Evolutionary conservation across 441 rosid genomes (phyloP).

Genomic region (Omphalea diandra): DNA sequence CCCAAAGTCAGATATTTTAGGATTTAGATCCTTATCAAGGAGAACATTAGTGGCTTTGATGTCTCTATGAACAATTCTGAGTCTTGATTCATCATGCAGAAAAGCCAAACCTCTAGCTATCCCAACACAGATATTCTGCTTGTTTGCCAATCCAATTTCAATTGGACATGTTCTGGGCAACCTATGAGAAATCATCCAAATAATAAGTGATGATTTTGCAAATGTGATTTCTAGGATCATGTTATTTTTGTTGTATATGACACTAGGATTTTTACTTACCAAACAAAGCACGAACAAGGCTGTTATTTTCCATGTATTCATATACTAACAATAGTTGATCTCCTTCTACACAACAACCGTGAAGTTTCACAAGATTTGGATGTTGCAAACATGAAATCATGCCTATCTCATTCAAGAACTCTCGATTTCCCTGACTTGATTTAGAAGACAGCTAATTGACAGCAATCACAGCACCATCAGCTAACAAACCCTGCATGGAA

Average conservation of each 20-base stretch:
- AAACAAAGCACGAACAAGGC: slow-evolving; percentile 42
- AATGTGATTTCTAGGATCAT: background rate
- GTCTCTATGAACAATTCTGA: slow-evolving; percentile 75
- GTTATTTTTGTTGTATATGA: background rate
- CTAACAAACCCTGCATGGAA: slow-evolving; percentile 53
- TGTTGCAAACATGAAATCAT: slow-evolving; percentile 52
- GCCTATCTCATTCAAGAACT: slow-evolving; percentile 69
- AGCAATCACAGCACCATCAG: slow-evolving; percentile 56
- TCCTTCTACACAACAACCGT: slow-evolving; percentile 52
- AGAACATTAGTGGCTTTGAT: slow-evolving; percentile 71
- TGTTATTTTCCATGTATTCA: slow-evolving; percentile 54
- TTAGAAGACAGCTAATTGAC: slow-evolving; percentile 73
- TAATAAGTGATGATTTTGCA: slow-evolving; percentile 17
- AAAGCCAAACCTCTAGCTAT: slow-evolving; percentile 64
- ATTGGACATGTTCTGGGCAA: slow-evolving; percentile 31
- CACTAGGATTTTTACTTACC: slow-evolving; percentile 24
- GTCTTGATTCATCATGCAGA: slow-evolving; percentile 65
- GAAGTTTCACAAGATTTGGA: slow-evolving; percentile 48
- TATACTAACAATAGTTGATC: slow-evolving; percentile 44
- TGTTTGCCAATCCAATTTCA: slow-evolving; percentile 61
- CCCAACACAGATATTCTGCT: slow-evolving; percentile 50
- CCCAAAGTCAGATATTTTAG: slow-evolving; percentile 78
- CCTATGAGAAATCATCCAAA: slow-evolving; percentile 25
- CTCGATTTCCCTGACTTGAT: slow-evolving; percentile 72
- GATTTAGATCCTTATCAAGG: slow-evolving; percentile 56